phyloP scores from a whole-genome alignment of 2,329 filamentous ascomycete species.

The Trichophyton benhamiae region DNA sequence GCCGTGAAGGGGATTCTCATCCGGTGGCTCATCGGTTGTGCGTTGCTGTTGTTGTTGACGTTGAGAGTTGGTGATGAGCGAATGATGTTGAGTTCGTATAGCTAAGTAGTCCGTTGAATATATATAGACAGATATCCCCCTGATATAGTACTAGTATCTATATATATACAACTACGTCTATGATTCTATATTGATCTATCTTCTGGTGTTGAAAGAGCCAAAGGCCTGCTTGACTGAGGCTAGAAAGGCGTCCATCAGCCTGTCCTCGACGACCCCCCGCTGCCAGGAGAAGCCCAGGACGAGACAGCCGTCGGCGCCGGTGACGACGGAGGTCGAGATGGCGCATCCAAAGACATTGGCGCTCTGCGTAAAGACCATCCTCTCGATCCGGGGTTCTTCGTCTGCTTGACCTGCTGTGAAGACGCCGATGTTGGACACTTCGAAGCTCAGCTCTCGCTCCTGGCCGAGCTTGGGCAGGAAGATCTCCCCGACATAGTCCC shows the following conservation, averaged over 20 bases:
- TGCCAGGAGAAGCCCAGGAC: conserved; percentile 33
- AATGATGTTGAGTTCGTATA: not conserved
- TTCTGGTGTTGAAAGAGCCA: not conserved
- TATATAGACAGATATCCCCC: not conserved
- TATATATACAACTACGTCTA: not conserved
- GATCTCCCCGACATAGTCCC: conserved; percentile 25
- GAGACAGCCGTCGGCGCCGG: conserved; percentile 35
- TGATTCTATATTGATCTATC: too few relatives aligned
- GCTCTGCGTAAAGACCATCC: conserved; percentile 37
- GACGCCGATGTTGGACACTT: conserved; percentile 38
- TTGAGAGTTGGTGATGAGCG: not conserved
- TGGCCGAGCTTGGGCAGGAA: conserved; percentile 30
- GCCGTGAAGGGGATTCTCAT: conserved; percentile 88
- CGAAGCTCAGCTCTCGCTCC: conserved; percentile 27
- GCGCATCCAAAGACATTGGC: conserved; percentile 28
- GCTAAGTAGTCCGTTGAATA: too few relatives aligned
- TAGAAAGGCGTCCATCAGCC: not conserved
- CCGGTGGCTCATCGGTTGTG: conserved; percentile 49
- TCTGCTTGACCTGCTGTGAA: conserved; percentile 17
- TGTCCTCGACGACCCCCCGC: conserved; percentile 1
- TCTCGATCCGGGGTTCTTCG: conserved; percentile 22
- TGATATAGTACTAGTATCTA: too few relatives aligned
- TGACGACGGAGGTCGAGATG: conserved; percentile 30
- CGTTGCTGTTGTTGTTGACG: conserved; percentile 12
- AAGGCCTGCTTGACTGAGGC: not conserved